Evolutionary conservation across 1,284 basidiomycete species (phyloP), one percentile per base, ranked within the genome.

Genomic region (Ceratobasidium sp.): DNA sequence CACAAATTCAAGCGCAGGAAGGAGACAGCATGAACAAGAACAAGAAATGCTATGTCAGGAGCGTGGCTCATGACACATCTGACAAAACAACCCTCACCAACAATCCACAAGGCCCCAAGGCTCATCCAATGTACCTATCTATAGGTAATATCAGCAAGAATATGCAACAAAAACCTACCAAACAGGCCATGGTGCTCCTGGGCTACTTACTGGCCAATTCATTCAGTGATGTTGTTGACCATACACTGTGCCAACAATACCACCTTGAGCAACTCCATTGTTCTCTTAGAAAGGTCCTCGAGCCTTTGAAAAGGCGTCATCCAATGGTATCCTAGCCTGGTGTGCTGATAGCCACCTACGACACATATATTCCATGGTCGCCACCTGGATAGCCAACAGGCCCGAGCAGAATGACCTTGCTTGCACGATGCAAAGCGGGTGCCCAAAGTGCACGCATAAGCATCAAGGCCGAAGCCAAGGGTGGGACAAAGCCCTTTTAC

Each of bases 131-230:
- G 1, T 75, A 75, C 48, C 4, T 75, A 0, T 67, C 73, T 0
- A 65, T 74, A 21, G 73, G 75, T 3, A 75, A 75, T 43, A 74
- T 75, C 26, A n/a, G 46, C n/a, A n/a, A n/a, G n/a, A n/a, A n/a
- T n/a, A n/a, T n/a, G n/a, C n/a, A n/a, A n/a, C n/a, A n/a, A n/a
- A n/a, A n/a, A n/a, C n/a, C n/a, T n/a, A n/a, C 21, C 9, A 43
- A 41, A 16, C 50, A 26, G 9, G 21, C 23, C 6, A 61, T 39
- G n/a, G 14, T 61, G 10, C 2, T 61, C 5, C 21, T 61, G 4
- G 59, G 39, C 4, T 61, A 61, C 39, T 39, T 61, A 43, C 59
- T 39, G 8, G 59, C 28, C 10, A 23, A 53, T 28, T 28, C 23
- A 26, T 53, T 53, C 21, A 53, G 28, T 12, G 50, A 53, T 53